Evolutionary conservation across 192 early-diverging fungal species (phyloP).

Genomic region (Backusella circina): DNA sequence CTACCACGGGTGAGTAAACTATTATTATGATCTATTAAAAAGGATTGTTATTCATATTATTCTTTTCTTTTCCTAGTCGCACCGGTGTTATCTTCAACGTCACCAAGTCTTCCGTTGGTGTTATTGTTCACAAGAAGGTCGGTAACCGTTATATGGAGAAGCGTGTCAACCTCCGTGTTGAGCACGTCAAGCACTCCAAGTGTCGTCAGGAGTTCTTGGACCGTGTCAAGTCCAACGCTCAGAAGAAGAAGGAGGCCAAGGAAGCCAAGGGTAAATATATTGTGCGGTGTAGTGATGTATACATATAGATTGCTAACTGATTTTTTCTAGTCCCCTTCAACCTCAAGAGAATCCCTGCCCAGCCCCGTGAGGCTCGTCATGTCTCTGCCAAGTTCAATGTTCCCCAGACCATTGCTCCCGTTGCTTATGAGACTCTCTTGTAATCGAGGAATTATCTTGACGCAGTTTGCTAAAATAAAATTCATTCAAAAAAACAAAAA

Average conservation of each 20-base stretch:
- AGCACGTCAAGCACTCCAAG: slow-evolving; percentile 99
- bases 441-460: slow-evolving; percentile 26
- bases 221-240: slow-evolving; percentile 95
- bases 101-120: slow-evolving; percentile 97
- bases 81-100: slow-evolving; percentile 99
- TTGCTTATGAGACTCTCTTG: slow-evolving; percentile 88
- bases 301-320: no score
- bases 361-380: slow-evolving; percentile 85
- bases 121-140: slow-evolving; percentile 98
- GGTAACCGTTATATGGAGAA: slow-evolving; percentile 99
- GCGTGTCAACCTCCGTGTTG: slow-evolving; percentile 96
- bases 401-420: slow-evolving; percentile 91
- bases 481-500: background rate
- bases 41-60: no score
- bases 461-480: background rate
- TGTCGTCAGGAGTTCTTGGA: slow-evolving; percentile 97
- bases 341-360: slow-evolving; percentile 88
- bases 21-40: no score
- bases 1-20: slow-evolving; percentile 86
- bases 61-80: no score
- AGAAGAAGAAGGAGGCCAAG: slow-evolving; percentile 76
- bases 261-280: slow-evolving; percentile 26
- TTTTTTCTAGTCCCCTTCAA: slow-evolving; percentile 47
- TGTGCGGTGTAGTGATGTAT: no score
- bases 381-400: slow-evolving; percentile 86